Conservation (phyloP, 2,329 filamentous ascomycete species). For the Alternaria postmessia region DNA sequence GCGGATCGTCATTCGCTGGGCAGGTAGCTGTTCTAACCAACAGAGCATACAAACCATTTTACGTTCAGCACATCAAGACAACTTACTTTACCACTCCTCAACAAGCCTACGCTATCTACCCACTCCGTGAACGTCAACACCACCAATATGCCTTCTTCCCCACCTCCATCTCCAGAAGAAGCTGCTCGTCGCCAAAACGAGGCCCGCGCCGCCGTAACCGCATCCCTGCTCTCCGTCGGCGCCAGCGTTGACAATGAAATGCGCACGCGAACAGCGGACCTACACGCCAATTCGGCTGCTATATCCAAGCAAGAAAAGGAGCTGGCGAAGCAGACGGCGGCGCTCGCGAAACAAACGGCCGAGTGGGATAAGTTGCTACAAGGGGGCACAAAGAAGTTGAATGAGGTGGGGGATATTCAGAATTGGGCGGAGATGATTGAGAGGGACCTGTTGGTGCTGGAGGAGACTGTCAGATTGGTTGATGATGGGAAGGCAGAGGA, state of each 20-base stretch:
- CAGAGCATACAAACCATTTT: conserved; percentile 2
- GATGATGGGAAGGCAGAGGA: conserved; percentile 30
- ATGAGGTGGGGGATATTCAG: conserved; percentile 82
- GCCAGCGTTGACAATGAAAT: conserved; percentile 75
- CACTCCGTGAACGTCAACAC: not conserved
- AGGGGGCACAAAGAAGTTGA: conserved; percentile 70
- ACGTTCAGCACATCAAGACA: not conserved
- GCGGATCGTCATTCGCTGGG: conserved; percentile 2
- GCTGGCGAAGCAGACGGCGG: conserved; percentile 67
- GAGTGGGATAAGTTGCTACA: conserved; percentile 70
- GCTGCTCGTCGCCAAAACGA: conserved; percentile 53
- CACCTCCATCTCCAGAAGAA: conserved; percentile 29
- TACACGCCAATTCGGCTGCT: conserved; percentile 73
- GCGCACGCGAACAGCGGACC: conserved; percentile 69
- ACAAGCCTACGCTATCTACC: no score
- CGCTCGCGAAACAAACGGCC: conserved; percentile 69
- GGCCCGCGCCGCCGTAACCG: conserved; percentile 61
- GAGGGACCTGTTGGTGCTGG: conserved; percentile 51
- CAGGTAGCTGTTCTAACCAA: conserved; percentile 17
- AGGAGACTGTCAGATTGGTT: conserved; percentile 51
- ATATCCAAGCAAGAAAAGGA: conserved; percentile 74
- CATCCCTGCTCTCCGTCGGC: conserved; percentile 64
- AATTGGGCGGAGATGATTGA: conserved; percentile 87
- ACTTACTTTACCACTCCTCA: not conserved
- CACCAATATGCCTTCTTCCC: conserved; percentile 41